Conservation (phyloP, 2,329 filamentous ascomycete species). For the Elsinoe australis region DNA sequence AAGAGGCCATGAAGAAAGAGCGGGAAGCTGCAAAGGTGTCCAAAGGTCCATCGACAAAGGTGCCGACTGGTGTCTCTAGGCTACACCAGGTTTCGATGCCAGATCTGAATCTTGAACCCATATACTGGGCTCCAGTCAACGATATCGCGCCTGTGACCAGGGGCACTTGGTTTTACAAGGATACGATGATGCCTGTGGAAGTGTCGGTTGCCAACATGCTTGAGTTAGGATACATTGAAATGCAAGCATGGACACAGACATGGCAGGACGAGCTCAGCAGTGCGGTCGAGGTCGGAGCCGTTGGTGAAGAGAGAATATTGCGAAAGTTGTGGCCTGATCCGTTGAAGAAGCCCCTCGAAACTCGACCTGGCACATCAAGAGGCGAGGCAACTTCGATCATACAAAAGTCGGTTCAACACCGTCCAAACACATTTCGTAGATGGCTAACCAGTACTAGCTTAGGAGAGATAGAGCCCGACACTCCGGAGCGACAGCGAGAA, state of each 20-base stretch:
- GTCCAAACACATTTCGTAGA: neutral
- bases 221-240: conserved; percentile 79
- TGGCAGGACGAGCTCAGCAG: conserved; percentile 88
- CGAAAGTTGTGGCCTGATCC: conserved; percentile 71
- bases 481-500: conserved; percentile 38
- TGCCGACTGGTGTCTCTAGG: conserved; percentile 83
- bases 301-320: conserved; percentile 84
- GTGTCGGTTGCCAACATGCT: conserved; percentile 81
- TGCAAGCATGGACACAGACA: conserved; percentile 82
- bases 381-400: conserved; percentile 16
- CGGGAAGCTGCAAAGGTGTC: conserved; percentile 20
- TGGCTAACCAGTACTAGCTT: conserved; percentile 22
- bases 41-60: conserved; percentile 44
- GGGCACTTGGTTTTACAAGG: conserved; percentile 95
- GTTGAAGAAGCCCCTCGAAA: conserved; percentile 41
- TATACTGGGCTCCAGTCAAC: conserved; percentile 94
- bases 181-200: conserved; percentile 87
- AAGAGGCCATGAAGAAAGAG: conserved; percentile 26
- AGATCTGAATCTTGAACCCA: conserved; percentile 76
- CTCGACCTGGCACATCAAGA: conserved; percentile 36
- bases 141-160: conserved; percentile 75
- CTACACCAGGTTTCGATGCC: conserved; percentile 83
- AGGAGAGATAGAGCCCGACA: conserved; percentile 31
- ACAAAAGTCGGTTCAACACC: conserved; percentile 9
- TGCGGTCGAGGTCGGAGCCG: conserved; percentile 79